phyloP scores from a whole-genome alignment of 805 yeast genomes.

The Ogataea nitratoaversa region DNA sequence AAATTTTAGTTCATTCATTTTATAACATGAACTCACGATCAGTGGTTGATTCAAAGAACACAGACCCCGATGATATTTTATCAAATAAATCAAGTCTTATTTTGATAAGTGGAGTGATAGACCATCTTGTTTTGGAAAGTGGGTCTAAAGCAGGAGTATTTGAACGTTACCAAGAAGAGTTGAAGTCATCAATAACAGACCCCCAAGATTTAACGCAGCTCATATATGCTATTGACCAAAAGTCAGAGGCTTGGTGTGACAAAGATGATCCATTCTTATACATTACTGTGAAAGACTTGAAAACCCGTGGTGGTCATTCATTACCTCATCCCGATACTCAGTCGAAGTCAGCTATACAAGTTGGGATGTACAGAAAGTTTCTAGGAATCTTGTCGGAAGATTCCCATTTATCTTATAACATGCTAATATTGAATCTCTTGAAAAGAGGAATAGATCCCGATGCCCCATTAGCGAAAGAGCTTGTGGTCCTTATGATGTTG shows the following conservation, averaged over 20 bases:
- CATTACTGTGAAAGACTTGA: constrained; percentile 50
- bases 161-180: constrained; percentile 20
- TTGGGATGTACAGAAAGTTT: constrained; percentile 52
- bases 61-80: not conserved
- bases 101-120: constrained; percentile 63
- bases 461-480: constrained; percentile 40
- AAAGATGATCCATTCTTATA: constrained; percentile 22
- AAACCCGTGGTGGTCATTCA: constrained; percentile 45
- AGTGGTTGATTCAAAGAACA: constrained; percentile 5
- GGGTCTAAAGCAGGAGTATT: constrained; percentile 12
- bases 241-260: constrained; percentile 25
- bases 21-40: constrained; percentile 29
- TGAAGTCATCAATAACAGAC: constrained; percentile 4
- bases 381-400: constrained; percentile 34
- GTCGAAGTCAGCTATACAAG: constrained; percentile 51
- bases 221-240: constrained; percentile 7
- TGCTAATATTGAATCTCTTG: constrained; percentile 43
- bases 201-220: constrained; percentile 20
- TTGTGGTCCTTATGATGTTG: constrained; percentile 36
- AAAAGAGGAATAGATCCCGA: constrained; percentile 46
- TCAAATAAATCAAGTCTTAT: constrained; percentile 26
- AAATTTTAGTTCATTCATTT: constrained; percentile 53
- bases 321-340: constrained; percentile 53
- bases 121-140: constrained; percentile 36
- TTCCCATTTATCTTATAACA: constrained; percentile 33